phyloP scores from a whole-genome alignment of 1,284 basidiomycete species.

The Grifola frondosa region DNA sequence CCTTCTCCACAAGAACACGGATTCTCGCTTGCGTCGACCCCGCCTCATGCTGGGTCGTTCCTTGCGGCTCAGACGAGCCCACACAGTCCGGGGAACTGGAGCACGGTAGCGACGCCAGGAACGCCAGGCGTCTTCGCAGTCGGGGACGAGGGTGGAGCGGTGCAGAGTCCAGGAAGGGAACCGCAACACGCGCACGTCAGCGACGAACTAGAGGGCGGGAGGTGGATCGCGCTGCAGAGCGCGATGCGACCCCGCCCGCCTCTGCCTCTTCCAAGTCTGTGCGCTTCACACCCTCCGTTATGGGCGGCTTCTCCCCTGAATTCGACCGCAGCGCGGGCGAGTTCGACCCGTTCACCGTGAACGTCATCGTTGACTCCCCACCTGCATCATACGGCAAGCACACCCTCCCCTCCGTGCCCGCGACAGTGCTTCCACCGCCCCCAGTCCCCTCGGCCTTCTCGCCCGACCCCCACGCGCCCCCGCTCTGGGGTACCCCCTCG shows the following conservation, averaged over 20 bases:
- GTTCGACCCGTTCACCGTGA: conserved; percentile 12
- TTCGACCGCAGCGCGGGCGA: conserved; percentile 6
- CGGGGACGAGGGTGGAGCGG: conserved; percentile 1
- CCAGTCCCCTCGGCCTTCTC: conserved; percentile 6
- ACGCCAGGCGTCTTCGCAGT: conserved; percentile 12
- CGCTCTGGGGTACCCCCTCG: conserved; percentile 1
- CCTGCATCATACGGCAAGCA: conserved; percentile 7
- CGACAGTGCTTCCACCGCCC: conserved; percentile 7
- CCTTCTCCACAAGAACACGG: conserved; percentile 7
- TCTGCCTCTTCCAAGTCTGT: conserved; percentile 38
- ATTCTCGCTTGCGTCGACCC: conserved; percentile 5
- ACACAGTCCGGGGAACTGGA: conserved; percentile 57
- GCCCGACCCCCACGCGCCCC: conserved; percentile 6
- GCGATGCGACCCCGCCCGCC: conserved; percentile 17
- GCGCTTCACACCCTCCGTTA: conserved; percentile 47
- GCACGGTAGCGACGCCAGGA: conserved; percentile 64
- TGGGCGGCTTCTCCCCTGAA: conserved; percentile 32
- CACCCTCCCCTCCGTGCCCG: conserved; percentile 13
- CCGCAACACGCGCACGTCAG: conserved; percentile 20
- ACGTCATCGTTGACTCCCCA: conserved; percentile 10
- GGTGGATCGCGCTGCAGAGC: conserved; percentile 13
- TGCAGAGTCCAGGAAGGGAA: background rate
- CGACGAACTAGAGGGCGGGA: conserved; percentile 27
- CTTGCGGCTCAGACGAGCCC: conserved; percentile 17
- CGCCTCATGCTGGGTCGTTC: conserved; percentile 2